Evolutionary conservation across 2,329 filamentous ascomycete genomes (phyloP).

Genomic region (Nothomitra cinnamomea): DNA sequence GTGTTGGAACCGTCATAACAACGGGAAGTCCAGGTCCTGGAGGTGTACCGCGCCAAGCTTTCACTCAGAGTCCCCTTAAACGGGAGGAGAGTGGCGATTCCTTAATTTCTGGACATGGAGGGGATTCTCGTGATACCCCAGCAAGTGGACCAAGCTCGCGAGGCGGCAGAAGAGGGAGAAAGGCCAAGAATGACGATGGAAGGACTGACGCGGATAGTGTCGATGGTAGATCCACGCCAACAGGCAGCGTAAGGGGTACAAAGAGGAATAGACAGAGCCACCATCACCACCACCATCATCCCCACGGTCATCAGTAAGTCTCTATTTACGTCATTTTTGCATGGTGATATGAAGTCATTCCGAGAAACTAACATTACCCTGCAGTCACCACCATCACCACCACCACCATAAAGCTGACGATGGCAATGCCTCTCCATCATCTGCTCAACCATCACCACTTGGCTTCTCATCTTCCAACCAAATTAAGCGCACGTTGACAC

Average conservation of each 20-base stretch:
- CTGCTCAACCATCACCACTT: conserved; percentile 5
- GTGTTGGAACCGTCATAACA: conserved; percentile 36
- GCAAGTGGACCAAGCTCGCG: conserved; percentile 16
- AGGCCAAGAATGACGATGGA: conserved; percentile 59
- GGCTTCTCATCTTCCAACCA: conserved; percentile 1
- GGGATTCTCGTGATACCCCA: conserved; percentile 15
- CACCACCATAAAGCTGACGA: conserved; percentile 23
- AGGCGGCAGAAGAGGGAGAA: conserved; percentile 30
- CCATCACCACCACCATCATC: conserved; percentile 39
- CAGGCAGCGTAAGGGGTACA: conserved; percentile 35
- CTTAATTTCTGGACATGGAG: conserved; percentile 17
- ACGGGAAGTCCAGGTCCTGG: background rate
- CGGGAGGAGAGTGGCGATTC: conserved; percentile 13
- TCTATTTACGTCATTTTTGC: conserved; percentile 21
- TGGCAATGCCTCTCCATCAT: conserved; percentile 1
- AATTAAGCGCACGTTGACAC: conserved; percentile 23
- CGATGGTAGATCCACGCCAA: conserved; percentile 43
- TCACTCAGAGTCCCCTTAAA: background rate
- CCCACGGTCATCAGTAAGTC: conserved; percentile 4
- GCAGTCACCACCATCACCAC: conserved; percentile 32
- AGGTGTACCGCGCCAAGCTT: background rate
- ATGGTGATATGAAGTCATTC: conserved; percentile 27
- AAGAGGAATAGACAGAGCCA: conserved; percentile 41
- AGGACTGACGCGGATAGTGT: conserved; percentile 48
- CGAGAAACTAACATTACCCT: conserved; percentile 20